phyloP scores from a whole-genome alignment of 1,284 basidiomycete species.

The Cryptococcus floricola region DNA sequence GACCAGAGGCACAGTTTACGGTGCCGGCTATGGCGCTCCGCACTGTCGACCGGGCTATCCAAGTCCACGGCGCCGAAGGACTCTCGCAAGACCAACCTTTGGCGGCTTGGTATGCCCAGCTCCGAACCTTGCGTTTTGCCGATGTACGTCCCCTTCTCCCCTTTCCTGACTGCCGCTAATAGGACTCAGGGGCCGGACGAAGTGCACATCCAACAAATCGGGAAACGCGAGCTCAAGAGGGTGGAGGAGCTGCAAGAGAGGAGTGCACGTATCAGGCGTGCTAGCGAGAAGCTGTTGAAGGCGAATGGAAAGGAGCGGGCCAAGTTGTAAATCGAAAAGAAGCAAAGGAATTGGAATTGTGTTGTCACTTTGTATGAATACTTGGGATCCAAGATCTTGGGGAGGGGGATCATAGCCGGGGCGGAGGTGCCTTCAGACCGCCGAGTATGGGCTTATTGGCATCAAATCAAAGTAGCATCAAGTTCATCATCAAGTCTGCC shows the following conservation, averaged over 20 bases:
- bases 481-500: too few relatives aligned
- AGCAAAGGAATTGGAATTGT: too few relatives aligned
- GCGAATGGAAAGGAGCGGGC: slow-evolving; percentile 5
- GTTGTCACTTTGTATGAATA: too few relatives aligned
- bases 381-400: too few relatives aligned
- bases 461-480: too few relatives aligned
- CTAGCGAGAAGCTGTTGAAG: slow-evolving; percentile 18
- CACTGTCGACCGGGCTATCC: slow-evolving; percentile 90
- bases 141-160: slow-evolving; percentile 60
- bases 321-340: slow-evolving; percentile 3
- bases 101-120: slow-evolving; percentile 69
- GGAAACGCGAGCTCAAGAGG: slow-evolving; percentile 70
- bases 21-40: slow-evolving; percentile 82
- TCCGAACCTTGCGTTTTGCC: slow-evolving; percentile 84
- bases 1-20: slow-evolving; percentile 61
- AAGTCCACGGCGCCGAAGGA: slow-evolving; percentile 91
- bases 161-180: slow-evolving; percentile 6
- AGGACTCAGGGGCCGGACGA: slow-evolving; percentile 73
- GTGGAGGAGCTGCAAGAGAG: slow-evolving; percentile 27
- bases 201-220: slow-evolving; percentile 93
- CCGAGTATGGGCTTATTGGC: too few relatives aligned
- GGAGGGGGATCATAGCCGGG: too few relatives aligned
- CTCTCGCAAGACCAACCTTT: slow-evolving; percentile 84
- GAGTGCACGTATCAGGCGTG: slow-evolving; percentile 16
- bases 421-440: too few relatives aligned